phyloP scores from a whole-genome alignment of 148 eudicot species.

The Amaranthus cruentus region DNA sequence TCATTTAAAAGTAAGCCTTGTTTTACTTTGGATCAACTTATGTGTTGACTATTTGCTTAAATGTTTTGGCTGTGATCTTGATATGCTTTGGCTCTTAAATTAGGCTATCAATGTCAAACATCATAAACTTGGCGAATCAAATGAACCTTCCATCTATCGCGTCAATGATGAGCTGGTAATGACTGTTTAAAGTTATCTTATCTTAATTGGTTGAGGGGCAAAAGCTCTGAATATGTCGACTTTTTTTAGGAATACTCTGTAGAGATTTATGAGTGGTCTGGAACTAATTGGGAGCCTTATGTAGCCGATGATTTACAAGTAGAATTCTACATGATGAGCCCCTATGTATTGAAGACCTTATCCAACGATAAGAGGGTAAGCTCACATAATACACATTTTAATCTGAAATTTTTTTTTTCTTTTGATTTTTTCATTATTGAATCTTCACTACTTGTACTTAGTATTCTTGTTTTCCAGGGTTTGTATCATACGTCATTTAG shows the following conservation, averaged over 20 bases:
- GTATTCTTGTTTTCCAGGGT: slow-evolving; percentile 21
- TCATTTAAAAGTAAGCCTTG: slow-evolving; percentile 63
- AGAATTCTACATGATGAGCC: slow-evolving; percentile 91
- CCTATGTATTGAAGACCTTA: slow-evolving; percentile 80
- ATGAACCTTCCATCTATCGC: slow-evolving; percentile 79
- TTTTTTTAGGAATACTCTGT: slow-evolving; percentile 66
- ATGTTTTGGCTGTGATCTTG: not conserved
- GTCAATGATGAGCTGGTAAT: slow-evolving; percentile 86
- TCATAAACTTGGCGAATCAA: slow-evolving; percentile 66
- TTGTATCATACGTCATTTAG: slow-evolving; percentile 28
- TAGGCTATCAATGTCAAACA: slow-evolving; percentile 77
- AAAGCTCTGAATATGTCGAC: slow-evolving; percentile 8
- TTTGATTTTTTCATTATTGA: not conserved
- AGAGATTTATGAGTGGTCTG: slow-evolving; percentile 87
- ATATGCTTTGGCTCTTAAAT: slow-evolving; percentile 2
- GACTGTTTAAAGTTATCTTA: not conserved
- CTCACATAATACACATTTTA: not conserved
- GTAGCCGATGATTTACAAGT: slow-evolving; percentile 58
- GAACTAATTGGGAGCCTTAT: slow-evolving; percentile 82
- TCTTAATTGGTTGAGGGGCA: slow-evolving; percentile 4
- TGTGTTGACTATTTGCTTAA: not conserved
- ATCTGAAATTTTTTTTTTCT: not conserved
- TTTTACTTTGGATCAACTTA: not conserved
- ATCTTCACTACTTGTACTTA: not conserved
- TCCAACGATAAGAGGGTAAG: slow-evolving; percentile 37